These are phyloP conservation scores for Rheum nobile DNA, from an alignment of 148 eudicot species.

Conservation along the genomic window DNA sequence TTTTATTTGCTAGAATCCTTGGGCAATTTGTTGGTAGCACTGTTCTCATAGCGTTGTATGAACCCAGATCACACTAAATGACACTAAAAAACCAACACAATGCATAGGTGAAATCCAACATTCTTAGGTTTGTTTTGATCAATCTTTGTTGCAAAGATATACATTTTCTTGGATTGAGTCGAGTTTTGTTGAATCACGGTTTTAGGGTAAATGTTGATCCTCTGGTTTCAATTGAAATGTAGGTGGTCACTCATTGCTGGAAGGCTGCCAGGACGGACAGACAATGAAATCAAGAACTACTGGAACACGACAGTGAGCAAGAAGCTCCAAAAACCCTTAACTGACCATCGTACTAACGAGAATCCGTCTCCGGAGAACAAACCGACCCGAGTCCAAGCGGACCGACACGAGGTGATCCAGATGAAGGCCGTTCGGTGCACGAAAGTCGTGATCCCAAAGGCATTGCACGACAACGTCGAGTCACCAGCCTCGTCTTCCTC, in stretches of 20 bases:
- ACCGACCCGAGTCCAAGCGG: neutral
- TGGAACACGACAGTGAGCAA: slow-evolving; percentile 4
- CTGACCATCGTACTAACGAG: neutral
- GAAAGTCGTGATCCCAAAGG: neutral
- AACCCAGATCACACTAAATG: too few relatives aligned
- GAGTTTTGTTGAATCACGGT: too few relatives aligned
- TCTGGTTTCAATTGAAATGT: neutral
- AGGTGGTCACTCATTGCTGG: slow-evolving; percentile 8
- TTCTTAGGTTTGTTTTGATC: neutral
- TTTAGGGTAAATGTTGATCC: too few relatives aligned
- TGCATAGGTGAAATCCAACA: neutral
- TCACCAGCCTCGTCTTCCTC: neutral
- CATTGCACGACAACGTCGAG: neutral
- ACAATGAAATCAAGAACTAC: slow-evolving; percentile 8
- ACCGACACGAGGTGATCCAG: slow-evolving; percentile 5
- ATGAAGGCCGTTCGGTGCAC: slow-evolving; percentile 1
- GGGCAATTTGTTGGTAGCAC: too few relatives aligned
- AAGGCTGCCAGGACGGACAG: neutral
- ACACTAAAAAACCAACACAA: too few relatives aligned
- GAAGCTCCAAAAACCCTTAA: neutral
- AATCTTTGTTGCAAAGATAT: neutral
- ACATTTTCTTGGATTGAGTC: too few relatives aligned
- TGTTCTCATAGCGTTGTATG: too few relatives aligned
- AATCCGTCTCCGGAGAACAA: neutral
- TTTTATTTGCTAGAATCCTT: neutral